A percentile compares a stretch with the other conserved stretches of the same genome.
phyloP scores from a whole-genome alignment of 768 basidiomycete genomes.

The Cyclocybe aegerita region DNA sequence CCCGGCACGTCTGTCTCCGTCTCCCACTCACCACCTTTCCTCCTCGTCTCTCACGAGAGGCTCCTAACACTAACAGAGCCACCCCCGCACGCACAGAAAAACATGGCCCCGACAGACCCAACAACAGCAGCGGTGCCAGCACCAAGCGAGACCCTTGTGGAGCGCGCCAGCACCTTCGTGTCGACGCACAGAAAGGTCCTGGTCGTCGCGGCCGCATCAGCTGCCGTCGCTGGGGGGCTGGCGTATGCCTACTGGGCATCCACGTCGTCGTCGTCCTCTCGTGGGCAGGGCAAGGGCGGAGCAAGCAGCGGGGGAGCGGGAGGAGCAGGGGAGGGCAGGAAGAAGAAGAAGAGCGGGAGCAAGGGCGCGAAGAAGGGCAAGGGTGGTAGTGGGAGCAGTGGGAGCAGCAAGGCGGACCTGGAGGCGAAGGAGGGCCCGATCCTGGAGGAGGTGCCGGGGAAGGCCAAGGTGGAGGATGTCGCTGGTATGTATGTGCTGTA shows the following conservation, averaged over 20 bases:
- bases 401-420: slow-evolving; percentile 52
- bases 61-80: neutral
- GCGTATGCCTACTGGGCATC: slow-evolving; percentile 78
- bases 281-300: slow-evolving; percentile 10
- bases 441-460: slow-evolving; percentile 62
- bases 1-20: slow-evolving; percentile 11
- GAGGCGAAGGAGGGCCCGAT: slow-evolving; percentile 64
- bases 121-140: too few relatives aligned
- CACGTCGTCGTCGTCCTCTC: slow-evolving; percentile 40
- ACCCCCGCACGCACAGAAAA: slow-evolving; percentile 14
- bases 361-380: slow-evolving; percentile 37
- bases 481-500: slow-evolving; percentile 20
- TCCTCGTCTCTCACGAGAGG: neutral
- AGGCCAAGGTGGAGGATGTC: slow-evolving; percentile 38
- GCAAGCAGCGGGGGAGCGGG: slow-evolving; percentile 30
- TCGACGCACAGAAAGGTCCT: slow-evolving; percentile 78
- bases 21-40: slow-evolving; percentile 3
- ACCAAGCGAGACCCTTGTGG: slow-evolving; percentile 33
- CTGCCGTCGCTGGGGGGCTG: slow-evolving; percentile 60
- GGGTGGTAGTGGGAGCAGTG: too few relatives aligned
- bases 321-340: slow-evolving; percentile 41
- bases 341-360: slow-evolving; percentile 40
- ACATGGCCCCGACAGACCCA: slow-evolving; percentile 9
- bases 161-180: slow-evolving; percentile 70
- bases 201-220: slow-evolving; percentile 70